Base-by-base conservation (phyloP, 108 stramenopile species). In the Pseudonitzschia delicatissima region DNA sequence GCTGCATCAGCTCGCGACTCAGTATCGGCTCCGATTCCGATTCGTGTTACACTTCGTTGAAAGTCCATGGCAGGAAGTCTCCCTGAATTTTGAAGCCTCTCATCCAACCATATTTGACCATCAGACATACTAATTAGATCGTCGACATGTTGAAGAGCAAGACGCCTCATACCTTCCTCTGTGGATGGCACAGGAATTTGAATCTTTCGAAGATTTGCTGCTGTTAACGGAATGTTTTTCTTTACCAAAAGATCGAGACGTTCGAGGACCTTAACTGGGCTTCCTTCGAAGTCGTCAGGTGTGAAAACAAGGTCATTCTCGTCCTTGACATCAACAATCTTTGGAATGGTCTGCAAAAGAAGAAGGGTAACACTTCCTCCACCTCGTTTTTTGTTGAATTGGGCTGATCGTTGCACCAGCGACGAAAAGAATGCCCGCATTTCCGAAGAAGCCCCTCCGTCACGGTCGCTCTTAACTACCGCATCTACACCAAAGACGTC, bases 111-210 rank as follows among this genome's bases (percentile, higher is more conserved):
- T 9, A 88, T 77, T 65, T 95, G 94, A 23, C 94, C 94, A 67
- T 95, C 94, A 18, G 87, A 87, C 94, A 95, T 95, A 50, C 87
- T 89, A 39, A 95, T 95, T 53, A 95, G 64, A 58, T 95, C 94
- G 66, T 95, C 94, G 6, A 91, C 79, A 62, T 92, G 91, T 62
- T 92, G 89, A 20, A 90, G 63, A n/a, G 74, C 87, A 9, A 92
- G 52, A n/a, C 84, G 78, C 45, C 88, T 77, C 48, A 59, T 62
- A 37, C 84, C 77, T 77, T 92, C 94, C 11, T 64, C 45, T 11
- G 45, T 78, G 3, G 83, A 80, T 23, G 94, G 94, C 12, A 89
- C 53, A 20, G 94, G 94, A 29, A 95, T 87, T 49, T 89, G 72
- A 31, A 95, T 87, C 68, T 92, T 95, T 29, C 80, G 68, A 55